phyloP scores from a whole-genome alignment of 495 filamentous ascomycete species.

The Podospora fimiseda region DNA sequence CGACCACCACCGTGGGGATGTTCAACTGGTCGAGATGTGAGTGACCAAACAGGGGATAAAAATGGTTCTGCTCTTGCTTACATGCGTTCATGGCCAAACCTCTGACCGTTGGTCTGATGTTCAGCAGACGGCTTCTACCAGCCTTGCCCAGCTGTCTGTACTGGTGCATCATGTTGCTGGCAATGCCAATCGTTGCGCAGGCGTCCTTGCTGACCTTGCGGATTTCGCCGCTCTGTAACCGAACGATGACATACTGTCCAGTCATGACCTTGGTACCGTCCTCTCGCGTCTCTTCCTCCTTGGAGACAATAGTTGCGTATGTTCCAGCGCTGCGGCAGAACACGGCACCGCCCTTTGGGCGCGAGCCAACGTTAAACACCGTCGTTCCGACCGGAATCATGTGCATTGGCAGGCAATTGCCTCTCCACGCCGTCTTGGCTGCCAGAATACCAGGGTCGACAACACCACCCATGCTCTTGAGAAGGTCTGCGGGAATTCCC shows the following conservation, averaged over 20 bases:
- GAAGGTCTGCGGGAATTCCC: slow-evolving; percentile 76
- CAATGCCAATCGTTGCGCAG: slow-evolving; percentile 86
- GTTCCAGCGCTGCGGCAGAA: slow-evolving; percentile 93
- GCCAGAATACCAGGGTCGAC: slow-evolving; percentile 93
- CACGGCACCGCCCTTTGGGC: slow-evolving; percentile 64
- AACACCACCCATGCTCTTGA: slow-evolving; percentile 83
- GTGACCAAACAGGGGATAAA: slow-evolving; percentile 8
- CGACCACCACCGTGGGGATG: slow-evolving; percentile 98
- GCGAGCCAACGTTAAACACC: slow-evolving; percentile 85
- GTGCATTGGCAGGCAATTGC: slow-evolving; percentile 89
- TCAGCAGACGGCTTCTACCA: slow-evolving; percentile 83
- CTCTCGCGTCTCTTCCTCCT: slow-evolving; percentile 64
- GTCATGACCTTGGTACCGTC: slow-evolving; percentile 46
- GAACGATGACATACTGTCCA: slow-evolving; percentile 68
- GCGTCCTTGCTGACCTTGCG: slow-evolving; percentile 82
- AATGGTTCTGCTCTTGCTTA: slow-evolving; percentile 30
- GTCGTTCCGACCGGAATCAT: slow-evolving; percentile 88
- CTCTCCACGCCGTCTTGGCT: slow-evolving; percentile 86
- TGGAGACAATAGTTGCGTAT: slow-evolving; percentile 76
- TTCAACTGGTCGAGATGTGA: slow-evolving; percentile 49
- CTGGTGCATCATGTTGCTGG: slow-evolving; percentile 87
- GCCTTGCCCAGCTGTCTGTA: slow-evolving; percentile 91
- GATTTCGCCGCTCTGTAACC: slow-evolving; percentile 86
- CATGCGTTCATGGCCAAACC: slow-evolving; percentile 97
- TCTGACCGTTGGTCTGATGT: slow-evolving; percentile 87